These are phyloP conservation scores for Dissoconium aciculare DNA, from an alignment of 2,329 filamentous ascomycete species.

Conservation along the genomic window DNA sequence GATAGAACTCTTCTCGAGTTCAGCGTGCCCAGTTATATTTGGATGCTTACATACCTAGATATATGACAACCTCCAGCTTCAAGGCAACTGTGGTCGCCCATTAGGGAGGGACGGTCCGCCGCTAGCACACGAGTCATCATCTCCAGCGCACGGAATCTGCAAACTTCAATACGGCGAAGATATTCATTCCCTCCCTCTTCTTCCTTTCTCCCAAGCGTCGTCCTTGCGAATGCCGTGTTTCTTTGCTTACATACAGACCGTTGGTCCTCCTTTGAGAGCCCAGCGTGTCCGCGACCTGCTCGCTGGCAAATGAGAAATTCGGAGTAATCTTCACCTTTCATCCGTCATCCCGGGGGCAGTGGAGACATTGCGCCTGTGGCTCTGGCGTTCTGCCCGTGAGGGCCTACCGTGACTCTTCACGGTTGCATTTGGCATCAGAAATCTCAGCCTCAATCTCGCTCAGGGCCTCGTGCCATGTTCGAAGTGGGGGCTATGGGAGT, in stretches of 20 bases:
- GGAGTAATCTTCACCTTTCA: conserved; percentile 96
- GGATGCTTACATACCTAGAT: too few relatives aligned
- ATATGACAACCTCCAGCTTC: too few relatives aligned
- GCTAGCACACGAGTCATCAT: too few relatives aligned
- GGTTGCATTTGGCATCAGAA: conserved; percentile 89
- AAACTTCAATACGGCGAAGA: too few relatives aligned
- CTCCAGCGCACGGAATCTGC: too few relatives aligned
- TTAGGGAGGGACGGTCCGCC: too few relatives aligned
- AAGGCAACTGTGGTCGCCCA: too few relatives aligned
- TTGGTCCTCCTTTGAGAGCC: too few relatives aligned
- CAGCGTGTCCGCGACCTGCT: conserved; percentile 10
- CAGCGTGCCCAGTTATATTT: too few relatives aligned
- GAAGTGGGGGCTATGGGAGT: conserved; percentile 57
- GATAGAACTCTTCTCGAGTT: too few relatives aligned
- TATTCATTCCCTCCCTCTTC: conserved; percentile 4
- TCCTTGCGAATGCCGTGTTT: conserved; percentile 88
- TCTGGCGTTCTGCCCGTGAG: conserved; percentile 59
- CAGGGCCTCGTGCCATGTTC: conserved; percentile 1
- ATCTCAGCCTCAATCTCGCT: conserved; percentile 41
- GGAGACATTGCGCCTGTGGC: conserved; percentile 11
- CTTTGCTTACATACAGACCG: conserved; percentile 75
- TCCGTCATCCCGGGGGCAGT: too few relatives aligned
- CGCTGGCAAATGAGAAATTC: conserved; percentile 88
- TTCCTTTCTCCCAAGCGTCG: conserved; percentile 46
- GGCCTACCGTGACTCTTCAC: conserved; percentile 72